These are phyloP conservation scores for Raphanus raphanistrum DNA, from an alignment of 345 rosid genomes.

Conservation along the genomic window DNA sequence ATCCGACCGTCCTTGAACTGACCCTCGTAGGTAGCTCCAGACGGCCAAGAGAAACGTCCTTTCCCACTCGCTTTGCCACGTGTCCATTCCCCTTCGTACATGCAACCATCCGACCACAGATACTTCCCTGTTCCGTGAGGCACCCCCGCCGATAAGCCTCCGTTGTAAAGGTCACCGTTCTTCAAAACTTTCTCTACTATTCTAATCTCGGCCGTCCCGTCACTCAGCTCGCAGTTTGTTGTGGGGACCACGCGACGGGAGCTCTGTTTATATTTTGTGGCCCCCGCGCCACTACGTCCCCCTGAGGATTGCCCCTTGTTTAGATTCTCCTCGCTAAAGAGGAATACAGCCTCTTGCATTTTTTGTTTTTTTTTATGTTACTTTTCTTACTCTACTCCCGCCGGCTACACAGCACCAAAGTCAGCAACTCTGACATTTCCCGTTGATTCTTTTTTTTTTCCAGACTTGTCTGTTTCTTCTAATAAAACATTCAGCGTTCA, in stretches of 20 bases:
- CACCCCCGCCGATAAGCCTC: constrained; percentile 47
- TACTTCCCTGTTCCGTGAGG: constrained; percentile 74
- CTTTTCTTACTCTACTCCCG: background rate
- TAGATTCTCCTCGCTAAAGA: constrained; percentile 35
- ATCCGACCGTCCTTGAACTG: constrained; percentile 61
- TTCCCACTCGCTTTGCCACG: constrained; percentile 56
- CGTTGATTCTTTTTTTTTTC: constrained; percentile 16
- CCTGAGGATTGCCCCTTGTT: constrained; percentile 35
- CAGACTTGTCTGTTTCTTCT: constrained; percentile 15
- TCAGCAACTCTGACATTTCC: constrained; percentile 16
- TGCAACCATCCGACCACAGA: constrained; percentile 71
- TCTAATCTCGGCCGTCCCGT: constrained; percentile 25
- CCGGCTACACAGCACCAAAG: constrained; percentile 6
- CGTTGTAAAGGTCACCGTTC: constrained; percentile 68
- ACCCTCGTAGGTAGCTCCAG: constrained; percentile 75
- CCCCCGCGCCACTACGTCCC: background rate
- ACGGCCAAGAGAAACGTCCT: constrained; percentile 76
- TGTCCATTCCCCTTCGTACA: constrained; percentile 74
- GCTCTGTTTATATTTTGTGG: constrained; percentile 29
- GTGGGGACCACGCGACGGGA: constrained; percentile 40
- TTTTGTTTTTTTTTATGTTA: background rate
- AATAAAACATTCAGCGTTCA: constrained; percentile 7
- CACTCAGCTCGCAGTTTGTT: constrained; percentile 13
- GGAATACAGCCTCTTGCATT: constrained; percentile 42
- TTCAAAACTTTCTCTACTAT: constrained; percentile 49